phyloP scores from a whole-genome alignment of 2,329 filamentous ascomycete species.

The Colletotrichum sidae region DNA sequence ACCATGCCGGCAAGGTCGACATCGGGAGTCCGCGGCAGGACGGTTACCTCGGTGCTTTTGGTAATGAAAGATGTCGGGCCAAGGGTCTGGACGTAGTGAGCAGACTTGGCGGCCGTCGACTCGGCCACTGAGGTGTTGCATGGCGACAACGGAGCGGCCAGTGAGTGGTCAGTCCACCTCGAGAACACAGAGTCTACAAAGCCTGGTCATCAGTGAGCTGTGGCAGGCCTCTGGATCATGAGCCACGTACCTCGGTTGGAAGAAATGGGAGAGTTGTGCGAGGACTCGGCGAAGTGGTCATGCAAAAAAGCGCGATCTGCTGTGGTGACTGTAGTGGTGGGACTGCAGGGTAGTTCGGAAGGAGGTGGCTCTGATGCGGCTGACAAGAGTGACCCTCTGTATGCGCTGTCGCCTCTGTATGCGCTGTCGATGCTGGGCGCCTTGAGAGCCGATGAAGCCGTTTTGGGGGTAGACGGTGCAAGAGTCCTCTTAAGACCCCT shows the following conservation, averaged over 20 bases:
- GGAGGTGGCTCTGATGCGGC: conserved; percentile 29
- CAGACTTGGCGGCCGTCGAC: conserved; percentile 43
- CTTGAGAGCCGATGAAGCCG: conserved; percentile 22
- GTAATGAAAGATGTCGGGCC: conserved; percentile 57
- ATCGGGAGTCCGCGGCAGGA: conserved; percentile 48
- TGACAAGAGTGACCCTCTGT: conserved; percentile 31
- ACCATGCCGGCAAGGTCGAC: conserved; percentile 48
- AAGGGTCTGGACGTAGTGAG: conserved; percentile 52
- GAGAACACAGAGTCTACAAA: conserved; percentile 57
- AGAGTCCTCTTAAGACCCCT: conserved; percentile 51
- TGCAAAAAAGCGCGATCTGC: conserved; percentile 18
- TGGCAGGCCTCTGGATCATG: conserved; percentile 12
- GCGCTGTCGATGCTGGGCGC: conserved; percentile 30
- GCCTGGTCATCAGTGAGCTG: conserved; percentile 39
- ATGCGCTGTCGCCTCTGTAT: conserved; percentile 31
- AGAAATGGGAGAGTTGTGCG: conserved; percentile 40
- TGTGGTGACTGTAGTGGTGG: conserved; percentile 2
- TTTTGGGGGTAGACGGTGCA: conserved; percentile 40
- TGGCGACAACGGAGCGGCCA: conserved; percentile 46
- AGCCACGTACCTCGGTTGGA: conserved; percentile 49
- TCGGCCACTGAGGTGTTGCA: conserved; percentile 47
- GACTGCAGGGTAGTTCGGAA: conserved; percentile 17
- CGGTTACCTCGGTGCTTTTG: conserved; percentile 52
- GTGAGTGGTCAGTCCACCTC: conserved; percentile 56
- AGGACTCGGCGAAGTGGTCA: conserved; percentile 29